These are phyloP conservation scores for Limonomyces culmigenus DNA, from an alignment of 1,284 basidiomycete genomes.

Conservation along the genomic window DNA sequence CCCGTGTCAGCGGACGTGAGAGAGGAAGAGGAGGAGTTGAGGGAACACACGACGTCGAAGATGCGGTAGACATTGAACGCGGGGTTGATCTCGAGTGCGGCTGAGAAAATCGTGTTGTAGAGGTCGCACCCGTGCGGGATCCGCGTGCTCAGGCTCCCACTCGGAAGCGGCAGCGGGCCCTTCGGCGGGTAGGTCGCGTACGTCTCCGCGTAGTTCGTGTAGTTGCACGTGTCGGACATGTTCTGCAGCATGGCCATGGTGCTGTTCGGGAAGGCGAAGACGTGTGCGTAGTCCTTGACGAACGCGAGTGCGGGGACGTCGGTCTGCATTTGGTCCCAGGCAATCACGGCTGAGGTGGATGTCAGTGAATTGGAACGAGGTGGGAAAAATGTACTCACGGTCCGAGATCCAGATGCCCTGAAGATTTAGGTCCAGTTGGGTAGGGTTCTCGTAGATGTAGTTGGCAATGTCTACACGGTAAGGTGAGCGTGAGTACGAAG, in stretches of 20 bases:
- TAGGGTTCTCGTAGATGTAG: constrained; percentile 46
- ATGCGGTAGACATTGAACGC: constrained; percentile 66
- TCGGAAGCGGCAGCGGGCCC: constrained; percentile 41
- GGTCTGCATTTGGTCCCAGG: constrained; percentile 41
- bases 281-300: constrained; percentile 49
- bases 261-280: constrained; percentile 55
- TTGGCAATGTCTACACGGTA: constrained; percentile 45
- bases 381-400: constrained; percentile 30
- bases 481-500: neutral
- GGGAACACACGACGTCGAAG: constrained; percentile 36
- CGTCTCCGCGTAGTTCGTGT: constrained; percentile 41
- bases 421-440: constrained; percentile 32
- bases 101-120: constrained; percentile 45
- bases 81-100: constrained; percentile 44
- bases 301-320: constrained; percentile 56
- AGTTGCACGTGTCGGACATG: constrained; percentile 37
- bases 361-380: constrained; percentile 8
- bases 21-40: constrained; percentile 2
- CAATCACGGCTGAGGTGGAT: constrained; percentile 26
- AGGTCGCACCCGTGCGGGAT: constrained; percentile 50
- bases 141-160: too few relatives aligned
- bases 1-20: constrained; percentile 13
- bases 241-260: constrained; percentile 43
- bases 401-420: constrained; percentile 61
- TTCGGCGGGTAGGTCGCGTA: constrained; percentile 50